Evolutionary conservation across 73 alveolate genomes (phyloP).

Genomic region (Paramecium caudatum): DNA sequence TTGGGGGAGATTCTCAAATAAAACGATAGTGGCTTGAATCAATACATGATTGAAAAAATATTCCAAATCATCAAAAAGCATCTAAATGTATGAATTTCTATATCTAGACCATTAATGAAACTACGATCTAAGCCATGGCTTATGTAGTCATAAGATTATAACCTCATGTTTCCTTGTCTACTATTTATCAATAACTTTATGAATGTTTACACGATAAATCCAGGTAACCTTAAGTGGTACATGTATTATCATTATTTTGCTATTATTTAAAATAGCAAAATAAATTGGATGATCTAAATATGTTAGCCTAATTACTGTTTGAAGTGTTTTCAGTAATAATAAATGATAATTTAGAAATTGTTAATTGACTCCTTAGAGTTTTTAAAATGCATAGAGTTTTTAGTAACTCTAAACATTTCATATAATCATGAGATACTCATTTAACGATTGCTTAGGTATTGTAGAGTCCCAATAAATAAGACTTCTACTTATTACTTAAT

Average conservation of each 20-base stretch:
- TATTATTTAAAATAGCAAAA: conserved; percentile 4
- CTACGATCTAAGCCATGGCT: conserved; percentile 33
- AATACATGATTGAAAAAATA: background rate
- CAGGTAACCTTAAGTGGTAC: background rate
- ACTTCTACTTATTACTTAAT: conserved; percentile 27
- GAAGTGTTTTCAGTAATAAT: background rate
- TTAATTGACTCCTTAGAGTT: conserved; percentile 26
- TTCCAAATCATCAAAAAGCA: background rate
- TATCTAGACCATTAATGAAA: background rate
- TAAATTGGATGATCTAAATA: background rate
- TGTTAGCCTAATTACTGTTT: background rate
- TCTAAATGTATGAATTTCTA: background rate
- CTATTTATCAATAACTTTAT: background rate
- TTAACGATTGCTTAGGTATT: background rate
- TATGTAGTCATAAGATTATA: background rate
- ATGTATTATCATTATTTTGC: background rate
- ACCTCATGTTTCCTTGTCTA: background rate
- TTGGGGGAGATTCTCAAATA: conserved; percentile 30
- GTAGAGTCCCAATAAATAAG: conserved; percentile 23
- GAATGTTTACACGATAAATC: background rate
- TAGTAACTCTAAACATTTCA: background rate
- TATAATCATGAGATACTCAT: background rate
- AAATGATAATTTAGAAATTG: background rate
- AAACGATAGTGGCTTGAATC: background rate
- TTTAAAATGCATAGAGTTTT: conserved; percentile 22